phyloP scores from a whole-genome alignment of 1,284 basidiomycete genomes.

The Cryptococcus neoformans region DNA sequence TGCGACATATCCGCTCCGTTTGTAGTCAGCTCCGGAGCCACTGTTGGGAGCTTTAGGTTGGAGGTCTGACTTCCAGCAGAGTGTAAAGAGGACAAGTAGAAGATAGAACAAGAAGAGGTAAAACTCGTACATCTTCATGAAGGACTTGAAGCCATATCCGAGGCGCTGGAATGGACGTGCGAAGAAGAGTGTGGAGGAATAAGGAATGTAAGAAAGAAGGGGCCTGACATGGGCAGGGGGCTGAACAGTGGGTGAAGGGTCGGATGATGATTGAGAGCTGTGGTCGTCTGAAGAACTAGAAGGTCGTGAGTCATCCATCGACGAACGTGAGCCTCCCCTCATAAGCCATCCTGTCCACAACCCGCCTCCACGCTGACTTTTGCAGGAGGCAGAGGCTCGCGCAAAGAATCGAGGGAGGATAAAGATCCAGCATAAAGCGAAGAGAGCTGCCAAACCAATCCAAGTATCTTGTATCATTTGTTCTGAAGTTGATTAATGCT shows the following conservation, averaged over 20 bases:
- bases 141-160: slow-evolving; percentile 22
- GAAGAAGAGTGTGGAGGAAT: slow-evolving; percentile 17
- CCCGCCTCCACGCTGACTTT: no score
- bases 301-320: not conserved
- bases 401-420: slow-evolving; percentile 5
- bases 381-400: not conserved
- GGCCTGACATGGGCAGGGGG: slow-evolving; percentile 40
- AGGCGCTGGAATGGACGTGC: slow-evolving; percentile 32
- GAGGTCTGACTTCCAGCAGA: slow-evolving; percentile 35
- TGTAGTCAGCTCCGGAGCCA: slow-evolving; percentile 38
- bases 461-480: not conserved
- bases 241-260: not conserved
- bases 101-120: slow-evolving; percentile 35
- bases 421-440: not conserved
- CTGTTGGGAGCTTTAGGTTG: slow-evolving; percentile 14
- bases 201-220: slow-evolving; percentile 27
- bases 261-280: slow-evolving; percentile 1
- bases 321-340: not conserved
- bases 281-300: slow-evolving; percentile 5
- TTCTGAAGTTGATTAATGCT: no score
- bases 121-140: slow-evolving; percentile 29
- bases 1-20: slow-evolving; percentile 39
- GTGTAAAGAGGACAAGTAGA: slow-evolving; percentile 24
- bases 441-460: not conserved
- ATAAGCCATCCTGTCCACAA: not conserved